Evolutionary conservation across 116 monocot genomes (phyloP), one percentile per base, ranked within the genome.

Genomic region (Phalaenopsis hybrid): DNA sequence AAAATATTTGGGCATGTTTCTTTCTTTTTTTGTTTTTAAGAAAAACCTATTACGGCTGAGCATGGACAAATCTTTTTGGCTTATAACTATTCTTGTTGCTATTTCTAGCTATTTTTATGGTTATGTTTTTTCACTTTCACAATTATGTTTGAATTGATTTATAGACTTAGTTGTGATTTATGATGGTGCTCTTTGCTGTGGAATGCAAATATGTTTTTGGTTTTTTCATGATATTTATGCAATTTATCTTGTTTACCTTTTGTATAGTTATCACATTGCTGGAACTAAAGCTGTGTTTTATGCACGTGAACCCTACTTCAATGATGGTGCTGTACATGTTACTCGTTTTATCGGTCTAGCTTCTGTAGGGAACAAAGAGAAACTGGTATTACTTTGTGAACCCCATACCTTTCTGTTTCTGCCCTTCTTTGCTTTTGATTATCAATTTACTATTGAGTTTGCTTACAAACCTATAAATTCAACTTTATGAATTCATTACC

Each of bases 281-380:
- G 98, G 98, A 78, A 88, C 88, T 46, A 98, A 93, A 89, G 82
- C 84, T 79, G 70, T 95, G 77, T 98, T 92, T 85, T 98, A 89
- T 92, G 85, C 86, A 63, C 92, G 98, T 65, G 92, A 98, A 78
- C 98, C 98, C 18, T 98, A 93, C 74, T 57, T 72, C 31, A 98
- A 95, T 43, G 80, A 61, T 41, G 86, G 87, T 4, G 91, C 90
- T 86, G 84, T 80, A 43, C 93, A 98, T 88, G 93, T 90, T 46
- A 95, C 93, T 10, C 91, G 98, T 79, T 98, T 98, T 89, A 34
- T 98, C 77, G 98, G 95, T 25, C 88, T 98, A 63, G 91, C 93
- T 75, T 69, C 85, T 59, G 93, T 98, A 72, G 98, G 98, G 23
- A 98, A 98, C 88, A 95, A 93, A 86, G 88, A 95, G 76, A 98